phyloP scores from a whole-genome alignment of 2,329 filamentous ascomycete species.

The Camptophora hylomeconis region DNA sequence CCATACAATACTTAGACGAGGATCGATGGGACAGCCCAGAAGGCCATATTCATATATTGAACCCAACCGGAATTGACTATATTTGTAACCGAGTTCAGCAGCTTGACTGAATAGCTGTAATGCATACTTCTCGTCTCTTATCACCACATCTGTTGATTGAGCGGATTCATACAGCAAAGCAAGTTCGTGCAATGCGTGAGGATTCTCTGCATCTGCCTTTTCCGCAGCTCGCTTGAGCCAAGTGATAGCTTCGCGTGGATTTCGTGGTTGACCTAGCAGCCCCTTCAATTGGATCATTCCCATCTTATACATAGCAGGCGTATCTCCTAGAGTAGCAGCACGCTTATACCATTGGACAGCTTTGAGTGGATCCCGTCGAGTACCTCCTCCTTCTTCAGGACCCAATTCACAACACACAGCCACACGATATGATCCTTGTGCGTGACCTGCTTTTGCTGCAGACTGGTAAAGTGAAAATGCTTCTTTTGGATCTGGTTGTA shows the following conservation, averaged over 20 bases:
- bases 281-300: constrained; percentile 94
- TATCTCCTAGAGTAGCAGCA: constrained; percentile 77
- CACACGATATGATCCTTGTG: constrained; percentile 79
- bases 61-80: constrained; percentile 81
- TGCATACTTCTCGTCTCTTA: constrained; percentile 72
- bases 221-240: constrained; percentile 94
- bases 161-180: constrained; percentile 45
- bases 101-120: constrained; percentile 72
- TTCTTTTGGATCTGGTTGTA: constrained; percentile 75
- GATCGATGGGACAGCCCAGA: constrained; percentile 70
- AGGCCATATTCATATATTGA: constrained; percentile 81
- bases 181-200: constrained; percentile 87
- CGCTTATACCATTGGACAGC: constrained; percentile 98
- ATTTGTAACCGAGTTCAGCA: constrained; percentile 83
- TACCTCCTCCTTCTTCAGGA: constrained; percentile 85
- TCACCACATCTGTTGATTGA: constrained; percentile 54
- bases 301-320: constrained; percentile 95
- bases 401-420: constrained; percentile 97
- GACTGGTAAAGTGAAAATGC: constrained; percentile 89
- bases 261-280: constrained; percentile 71
- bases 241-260: constrained; percentile 70
- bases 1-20: constrained; percentile 78
- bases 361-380: constrained; percentile 78
- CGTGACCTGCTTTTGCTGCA: constrained; percentile 77
- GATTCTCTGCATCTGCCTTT: constrained; percentile 75